Percentiles rank a stretch among this genome's conserved stretches.
These are phyloP conservation scores for Colletotrichum costaricense DNA, from an alignment of 2,329 filamentous ascomycete genomes.

Conservation along the genomic window DNA sequence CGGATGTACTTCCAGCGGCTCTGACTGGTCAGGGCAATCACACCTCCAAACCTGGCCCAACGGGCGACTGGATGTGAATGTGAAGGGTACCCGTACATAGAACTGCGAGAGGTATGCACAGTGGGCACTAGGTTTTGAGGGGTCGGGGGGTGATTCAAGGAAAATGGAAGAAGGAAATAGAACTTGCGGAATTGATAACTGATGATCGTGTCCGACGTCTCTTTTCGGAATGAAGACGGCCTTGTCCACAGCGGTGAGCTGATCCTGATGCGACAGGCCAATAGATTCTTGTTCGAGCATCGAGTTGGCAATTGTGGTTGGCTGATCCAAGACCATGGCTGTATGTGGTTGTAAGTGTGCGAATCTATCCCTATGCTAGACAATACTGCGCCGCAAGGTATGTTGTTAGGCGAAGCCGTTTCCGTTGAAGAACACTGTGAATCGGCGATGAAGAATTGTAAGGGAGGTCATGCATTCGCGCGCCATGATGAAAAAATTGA, in stretches of 20 bases:
- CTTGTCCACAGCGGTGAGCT: neutral
- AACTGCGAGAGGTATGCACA: too few relatives aligned
- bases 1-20: neutral
- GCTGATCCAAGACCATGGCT: neutral
- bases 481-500: neutral
- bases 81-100: neutral
- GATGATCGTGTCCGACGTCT: neutral
- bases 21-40: neutral
- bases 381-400: neutral
- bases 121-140: neutral
- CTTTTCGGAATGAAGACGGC: neutral
- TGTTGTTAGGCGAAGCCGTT: neutral
- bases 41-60: neutral
- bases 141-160: neutral
- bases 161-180: neutral
- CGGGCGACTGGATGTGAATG: neutral
- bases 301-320: neutral
- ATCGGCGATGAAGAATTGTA: conserved; percentile 24
- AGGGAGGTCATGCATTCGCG: neutral
- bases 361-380: neutral
- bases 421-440: neutral
- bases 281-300: neutral
- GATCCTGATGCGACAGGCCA: neutral
- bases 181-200: neutral
- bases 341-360: neutral